Conservation (phyloP, 2,329 filamentous ascomycete genomes). For the Tolypocladium guangdongense region DNA sequence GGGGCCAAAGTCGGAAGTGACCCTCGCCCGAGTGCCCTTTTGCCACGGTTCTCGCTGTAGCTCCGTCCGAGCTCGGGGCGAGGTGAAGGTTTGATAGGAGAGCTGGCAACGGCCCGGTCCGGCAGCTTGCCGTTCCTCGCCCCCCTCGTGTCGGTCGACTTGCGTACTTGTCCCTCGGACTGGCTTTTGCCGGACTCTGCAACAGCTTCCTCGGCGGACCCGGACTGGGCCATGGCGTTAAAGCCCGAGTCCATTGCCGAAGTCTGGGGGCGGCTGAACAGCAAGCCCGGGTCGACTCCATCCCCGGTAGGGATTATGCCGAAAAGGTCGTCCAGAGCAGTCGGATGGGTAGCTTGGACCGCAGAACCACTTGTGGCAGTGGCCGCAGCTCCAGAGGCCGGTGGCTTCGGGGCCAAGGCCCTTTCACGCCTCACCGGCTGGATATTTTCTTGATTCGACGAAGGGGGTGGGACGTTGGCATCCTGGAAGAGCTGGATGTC, state of each 20-base stretch:
- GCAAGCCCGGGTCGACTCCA: conserved; percentile 48
- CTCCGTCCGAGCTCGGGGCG: conserved; percentile 42
- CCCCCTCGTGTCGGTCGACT: conserved; percentile 34
- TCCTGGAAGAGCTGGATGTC: conserved; percentile 45
- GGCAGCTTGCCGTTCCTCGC: conserved; percentile 27
- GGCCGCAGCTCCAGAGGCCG: conserved; percentile 19
- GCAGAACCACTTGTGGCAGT: conserved; percentile 13
- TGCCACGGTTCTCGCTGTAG: conserved; percentile 41
- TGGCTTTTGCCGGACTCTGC: conserved; percentile 13
- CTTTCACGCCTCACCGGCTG: conserved; percentile 30
- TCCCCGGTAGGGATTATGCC: conserved; percentile 31
- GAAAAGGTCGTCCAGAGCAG: conserved; percentile 40
- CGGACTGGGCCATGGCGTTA: conserved; percentile 15
- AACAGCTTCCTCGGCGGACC: conserved; percentile 16
- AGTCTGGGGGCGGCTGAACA: conserved; percentile 42
- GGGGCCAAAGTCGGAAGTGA: conserved; percentile 38
- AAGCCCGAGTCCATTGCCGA: conserved; percentile 32
- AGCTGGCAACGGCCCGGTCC: conserved; percentile 32
- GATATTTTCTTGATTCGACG: conserved; percentile 24
- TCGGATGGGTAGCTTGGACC: conserved; percentile 30
- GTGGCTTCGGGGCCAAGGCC: conserved; percentile 38
- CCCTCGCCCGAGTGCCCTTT: conserved; percentile 27
- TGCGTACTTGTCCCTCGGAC: conserved; percentile 22
- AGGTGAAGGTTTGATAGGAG: conserved; percentile 39
- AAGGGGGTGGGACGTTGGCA: conserved; percentile 20